phyloP scores from a whole-genome alignment of 2,329 filamentous ascomycete genomes.

The Penicillium brasilianum region DNA sequence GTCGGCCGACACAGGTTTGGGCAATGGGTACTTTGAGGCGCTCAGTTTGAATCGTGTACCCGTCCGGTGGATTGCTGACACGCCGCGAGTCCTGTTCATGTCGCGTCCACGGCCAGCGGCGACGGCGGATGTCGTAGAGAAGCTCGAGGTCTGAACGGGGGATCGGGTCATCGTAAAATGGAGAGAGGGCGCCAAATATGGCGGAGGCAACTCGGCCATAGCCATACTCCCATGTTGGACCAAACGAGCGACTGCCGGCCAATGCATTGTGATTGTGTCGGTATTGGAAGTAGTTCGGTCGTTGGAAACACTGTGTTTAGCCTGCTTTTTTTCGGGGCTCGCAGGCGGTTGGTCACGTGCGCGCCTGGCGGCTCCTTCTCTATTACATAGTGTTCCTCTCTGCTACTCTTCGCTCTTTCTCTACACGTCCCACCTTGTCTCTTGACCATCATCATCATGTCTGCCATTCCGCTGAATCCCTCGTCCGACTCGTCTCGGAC shows the following conservation, averaged over 20 bases:
- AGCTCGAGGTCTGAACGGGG: conserved; percentile 44
- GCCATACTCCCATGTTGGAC: conserved; percentile 41
- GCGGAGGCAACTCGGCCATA: conserved; percentile 47
- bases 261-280: conserved; percentile 43
- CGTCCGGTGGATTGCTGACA: conserved; percentile 79
- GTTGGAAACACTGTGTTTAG: conserved; percentile 21
- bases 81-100: conserved; percentile 77
- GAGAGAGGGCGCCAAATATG: conserved; percentile 51
- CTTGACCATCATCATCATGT: too few species aligned
- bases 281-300: conserved; percentile 11
- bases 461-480: too few species aligned
- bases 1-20: conserved; percentile 68
- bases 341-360: conserved; percentile 36
- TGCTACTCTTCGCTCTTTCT: too few species aligned
- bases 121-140: conserved; percentile 61
- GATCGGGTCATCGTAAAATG: conserved; percentile 43
- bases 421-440: too few species aligned
- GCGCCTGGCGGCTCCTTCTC: conserved; percentile 9
- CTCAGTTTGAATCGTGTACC: conserved; percentile 76
- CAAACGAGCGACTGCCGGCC: conserved; percentile 41
- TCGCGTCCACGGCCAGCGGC: conserved; percentile 64
- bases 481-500: too few species aligned
- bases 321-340: conserved; percentile 29
- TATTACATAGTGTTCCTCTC: too few species aligned
- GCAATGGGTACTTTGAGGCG: conserved; percentile 73